Evolutionary conservation across 108 stramenopile species (phyloP).

Genomic region (Nitzschia inconspicua): DNA sequence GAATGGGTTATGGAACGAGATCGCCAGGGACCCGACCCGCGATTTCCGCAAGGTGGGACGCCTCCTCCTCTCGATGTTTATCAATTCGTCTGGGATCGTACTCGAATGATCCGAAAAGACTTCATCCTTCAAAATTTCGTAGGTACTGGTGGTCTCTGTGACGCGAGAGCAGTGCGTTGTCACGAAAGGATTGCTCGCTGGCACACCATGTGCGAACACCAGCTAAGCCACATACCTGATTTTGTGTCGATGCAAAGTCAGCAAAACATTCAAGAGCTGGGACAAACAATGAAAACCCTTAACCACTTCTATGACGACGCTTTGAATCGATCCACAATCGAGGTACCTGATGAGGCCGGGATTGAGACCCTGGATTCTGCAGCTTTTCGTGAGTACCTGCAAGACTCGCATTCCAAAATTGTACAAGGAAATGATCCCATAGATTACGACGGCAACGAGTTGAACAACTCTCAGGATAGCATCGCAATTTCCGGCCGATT

Average conservation of each 20-base stretch:
- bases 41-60: conserved; percentile 45
- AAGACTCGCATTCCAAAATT: too few species aligned
- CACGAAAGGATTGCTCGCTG: conserved; percentile 89
- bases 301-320: conserved; percentile 86
- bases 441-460: conserved; percentile 67
- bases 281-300: conserved; percentile 86
- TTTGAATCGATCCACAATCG: conserved; percentile 54
- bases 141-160: conserved; percentile 80
- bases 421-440: conserved; percentile 63
- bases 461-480: conserved; percentile 44
- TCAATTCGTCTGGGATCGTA: conserved; percentile 89
- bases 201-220: conserved; percentile 89
- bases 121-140: conserved; percentile 90
- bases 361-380: conserved; percentile 22
- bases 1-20: conserved; percentile 94
- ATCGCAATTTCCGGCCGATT: conserved; percentile 35
- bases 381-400: conserved; percentile 40
- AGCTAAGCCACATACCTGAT: conserved; percentile 79
- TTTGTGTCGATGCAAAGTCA: conserved; percentile 83
- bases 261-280: conserved; percentile 86
- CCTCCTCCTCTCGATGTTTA: conserved; percentile 84
- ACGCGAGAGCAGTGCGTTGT: conserved; percentile 77
- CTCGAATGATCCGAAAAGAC: conserved; percentile 85
- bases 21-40: conserved; percentile 82
- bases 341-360: conserved; percentile 45